These are phyloP conservation scores for Elongisporangium anandrum DNA, from an alignment of 352 stramenopile genomes.

Conservation along the genomic window DNA sequence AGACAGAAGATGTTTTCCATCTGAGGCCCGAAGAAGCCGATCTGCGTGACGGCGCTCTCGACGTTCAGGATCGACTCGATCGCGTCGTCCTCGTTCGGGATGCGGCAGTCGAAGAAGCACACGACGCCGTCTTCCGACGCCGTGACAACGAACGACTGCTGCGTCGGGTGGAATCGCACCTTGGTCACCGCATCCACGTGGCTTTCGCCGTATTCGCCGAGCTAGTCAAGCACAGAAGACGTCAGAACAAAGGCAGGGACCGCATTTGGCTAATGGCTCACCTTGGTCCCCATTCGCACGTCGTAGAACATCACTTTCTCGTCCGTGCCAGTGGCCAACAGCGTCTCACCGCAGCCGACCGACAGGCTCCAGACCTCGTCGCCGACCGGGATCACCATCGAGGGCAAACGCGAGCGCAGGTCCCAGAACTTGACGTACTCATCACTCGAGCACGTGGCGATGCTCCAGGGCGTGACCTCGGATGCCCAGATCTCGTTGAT, in stretches of 20 bases:
- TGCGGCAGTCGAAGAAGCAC: constrained; percentile 86
- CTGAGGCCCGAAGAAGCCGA: constrained; percentile 86
- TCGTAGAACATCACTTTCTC: constrained; percentile 83
- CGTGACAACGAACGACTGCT: constrained; percentile 78
- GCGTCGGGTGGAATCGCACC: constrained; percentile 82
- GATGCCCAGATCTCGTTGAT: constrained; percentile 85
- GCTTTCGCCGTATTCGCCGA: constrained; percentile 85
- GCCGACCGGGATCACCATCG: constrained; percentile 57
- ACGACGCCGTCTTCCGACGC: constrained; percentile 89
- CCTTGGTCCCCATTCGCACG: constrained; percentile 49
- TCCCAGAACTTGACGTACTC: constrained; percentile 87
- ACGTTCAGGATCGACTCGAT: constrained; percentile 89
- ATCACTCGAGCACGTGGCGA: constrained; percentile 84
- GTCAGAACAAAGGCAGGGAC: neutral
- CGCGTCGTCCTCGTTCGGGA: constrained; percentile 83
- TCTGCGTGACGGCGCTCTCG: constrained; percentile 82
- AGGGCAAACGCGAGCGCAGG: constrained; percentile 43
- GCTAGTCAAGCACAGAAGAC: constrained; percentile 9
- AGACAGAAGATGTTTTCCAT: constrained; percentile 82
- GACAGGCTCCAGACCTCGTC: constrained; percentile 80
- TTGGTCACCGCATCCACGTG: constrained; percentile 87
- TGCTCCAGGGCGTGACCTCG: constrained; percentile 43
- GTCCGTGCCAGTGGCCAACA: constrained; percentile 67
- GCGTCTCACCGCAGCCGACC: constrained; percentile 69
- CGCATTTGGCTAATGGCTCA: neutral